Conservation (phyloP, 2,329 filamentous ascomycete species). For the Penicillium concentricum region DNA sequence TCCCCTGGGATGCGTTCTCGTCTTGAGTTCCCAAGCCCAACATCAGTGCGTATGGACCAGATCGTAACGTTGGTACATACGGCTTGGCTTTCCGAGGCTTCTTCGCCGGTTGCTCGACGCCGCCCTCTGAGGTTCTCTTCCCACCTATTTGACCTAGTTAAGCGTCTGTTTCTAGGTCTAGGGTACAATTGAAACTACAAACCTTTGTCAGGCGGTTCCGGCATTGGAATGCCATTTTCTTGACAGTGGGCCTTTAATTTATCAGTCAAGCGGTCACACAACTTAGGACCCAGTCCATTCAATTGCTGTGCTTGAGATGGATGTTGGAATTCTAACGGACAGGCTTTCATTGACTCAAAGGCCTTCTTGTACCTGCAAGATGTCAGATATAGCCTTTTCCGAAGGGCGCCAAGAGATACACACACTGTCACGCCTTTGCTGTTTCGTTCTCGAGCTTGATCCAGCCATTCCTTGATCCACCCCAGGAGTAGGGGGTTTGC, state of each 20-base stretch:
- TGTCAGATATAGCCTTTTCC: conserved; percentile 9
- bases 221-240: conserved; percentile 67
- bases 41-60: conserved; percentile 71
- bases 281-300: conserved; percentile 70
- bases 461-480: conserved; percentile 77
- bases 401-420: conserved; percentile 13
- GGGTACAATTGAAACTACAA: conserved; percentile 13
- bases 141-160: conserved; percentile 13
- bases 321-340: conserved; percentile 68
- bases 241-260: conserved; percentile 57
- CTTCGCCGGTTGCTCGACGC: conserved; percentile 49
- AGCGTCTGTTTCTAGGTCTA: conserved; percentile 20
- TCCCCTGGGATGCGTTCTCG: conserved; percentile 54
- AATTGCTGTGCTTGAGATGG: conserved; percentile 71
- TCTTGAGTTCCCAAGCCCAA: conserved; percentile 63
- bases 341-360: conserved; percentile 73
- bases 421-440: conserved; percentile 63
- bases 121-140: conserved; percentile 33
- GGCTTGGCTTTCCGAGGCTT: conserved; percentile 58
- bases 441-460: conserved; percentile 66
- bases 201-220: conserved; percentile 54
- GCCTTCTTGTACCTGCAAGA: conserved; percentile 67
- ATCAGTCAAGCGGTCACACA: conserved; percentile 68
- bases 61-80: conserved; percentile 72
- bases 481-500: conserved; percentile 69